Evolutionary conservation across 371 early-diverging fungal genomes (phyloP), one percentile per base, ranked within the genome.

Genomic region (Mucor ambiguus): DNA sequence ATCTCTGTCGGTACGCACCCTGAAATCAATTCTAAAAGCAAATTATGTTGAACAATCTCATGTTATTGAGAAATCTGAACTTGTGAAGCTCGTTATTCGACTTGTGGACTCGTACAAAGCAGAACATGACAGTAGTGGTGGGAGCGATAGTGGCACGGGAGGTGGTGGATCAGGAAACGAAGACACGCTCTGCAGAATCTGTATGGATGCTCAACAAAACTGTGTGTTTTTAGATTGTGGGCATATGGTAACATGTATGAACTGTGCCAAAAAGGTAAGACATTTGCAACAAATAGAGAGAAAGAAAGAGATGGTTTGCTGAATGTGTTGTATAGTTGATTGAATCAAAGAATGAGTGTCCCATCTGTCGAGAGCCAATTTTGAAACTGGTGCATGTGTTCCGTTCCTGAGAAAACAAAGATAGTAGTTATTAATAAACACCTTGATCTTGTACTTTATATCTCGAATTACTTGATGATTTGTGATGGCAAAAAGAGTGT

Each of bases 221-320:
- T 87, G 87, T 69, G 87, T 89, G 11, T 80, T 87, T 67, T 66
- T 89, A 35, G 73, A 81, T 29, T 79, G 81, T 69, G 87, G 89
- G 22, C 89, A 89, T 76, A 81, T 87, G 80, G 83, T 78, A 8
- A 76, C 86, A 28, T 86, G 89, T 66, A 82, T 84, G 81, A 85
- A 85, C 18, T 89, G 89, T 60, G 89, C 82, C 7, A 80, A 84
- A 60, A 73, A 78, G 75, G 83, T 80, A 76, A 72, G 55, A 22
- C 16, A 30, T 12, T 1, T 46, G 11, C 11, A n/a, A 46, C 11
- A 46, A 10, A 43, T 37, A 49, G 18, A 41, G 0, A 32, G 3
- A 63, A 2, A 41, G 59, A 43, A 33, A 60, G 26, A 35, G 22
- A 8, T n/a, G 26, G 14, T 44, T 7, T 11, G 20, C 56, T 18